A percentile compares a stretch with the other conserved stretches of the same genome.
phyloP scores from a whole-genome alignment of 176 grass and related monocot species.

The Elaeis guineensis region DNA sequence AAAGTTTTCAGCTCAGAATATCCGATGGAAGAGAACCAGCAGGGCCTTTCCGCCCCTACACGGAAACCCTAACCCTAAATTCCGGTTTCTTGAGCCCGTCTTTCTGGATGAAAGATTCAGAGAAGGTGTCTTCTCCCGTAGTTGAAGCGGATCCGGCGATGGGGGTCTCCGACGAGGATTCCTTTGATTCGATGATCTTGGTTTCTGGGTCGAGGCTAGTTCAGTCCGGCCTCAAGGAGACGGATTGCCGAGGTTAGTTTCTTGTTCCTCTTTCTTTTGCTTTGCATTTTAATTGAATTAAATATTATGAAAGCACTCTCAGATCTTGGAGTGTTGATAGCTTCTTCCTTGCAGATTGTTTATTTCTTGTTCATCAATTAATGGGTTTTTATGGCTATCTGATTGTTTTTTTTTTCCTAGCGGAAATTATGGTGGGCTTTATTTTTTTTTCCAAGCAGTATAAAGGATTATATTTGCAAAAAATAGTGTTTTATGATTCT shows the following conservation, averaged over 20 bases:
- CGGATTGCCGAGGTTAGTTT: constrained; percentile 32
- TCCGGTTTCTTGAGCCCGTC: constrained; percentile 11
- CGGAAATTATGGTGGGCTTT: too few species aligned
- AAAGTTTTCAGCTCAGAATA: background rate
- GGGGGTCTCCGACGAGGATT: constrained; percentile 20
- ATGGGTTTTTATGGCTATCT: too few species aligned
- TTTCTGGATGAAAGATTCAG: constrained; percentile 14
- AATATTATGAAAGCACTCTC: too few species aligned
- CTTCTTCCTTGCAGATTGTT: too few species aligned
- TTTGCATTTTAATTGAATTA: background rate
- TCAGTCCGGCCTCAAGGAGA: constrained; percentile 35
- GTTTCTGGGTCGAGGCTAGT: constrained; percentile 55
- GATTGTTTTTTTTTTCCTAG: too few species aligned
- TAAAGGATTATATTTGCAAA: too few species aligned
- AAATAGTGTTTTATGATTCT: too few species aligned
- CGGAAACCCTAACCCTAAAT: constrained; percentile 32
- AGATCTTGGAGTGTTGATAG: too few species aligned
- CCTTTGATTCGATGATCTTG: constrained; percentile 75
- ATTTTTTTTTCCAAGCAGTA: too few species aligned
- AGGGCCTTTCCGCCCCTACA: background rate
- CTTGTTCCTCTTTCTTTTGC: background rate
- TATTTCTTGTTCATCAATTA: too few species aligned
- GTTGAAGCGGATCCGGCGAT: constrained; percentile 1
- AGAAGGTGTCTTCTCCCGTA: background rate
- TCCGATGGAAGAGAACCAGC: constrained; percentile 35